Base-by-base conservation (phyloP, 1,139 yeast species). In the Wickerhamomyces sp. region DNA sequence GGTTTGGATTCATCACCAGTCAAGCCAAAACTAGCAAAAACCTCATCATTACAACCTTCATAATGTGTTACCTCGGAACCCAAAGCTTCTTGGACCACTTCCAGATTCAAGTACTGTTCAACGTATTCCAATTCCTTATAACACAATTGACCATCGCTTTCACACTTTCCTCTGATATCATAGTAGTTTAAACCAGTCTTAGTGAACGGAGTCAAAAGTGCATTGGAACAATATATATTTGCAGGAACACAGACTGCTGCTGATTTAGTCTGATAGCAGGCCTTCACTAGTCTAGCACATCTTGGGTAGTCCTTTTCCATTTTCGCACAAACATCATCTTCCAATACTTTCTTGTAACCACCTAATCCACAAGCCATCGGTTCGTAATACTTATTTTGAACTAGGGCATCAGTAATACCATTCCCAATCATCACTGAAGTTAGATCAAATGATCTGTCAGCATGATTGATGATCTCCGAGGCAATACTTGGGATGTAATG, bases 321-420 rank as follows among this genome's bases (percentile, higher is more conserved):
- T 40, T 64, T 63, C 29, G 71, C 73, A 66, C 96, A 87, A 35
- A 74, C 75, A 34, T 79, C 81, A 46, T 81, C 83, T 7, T 71
- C 59, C 45, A 86, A 69, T 7, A 87, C 81, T 34, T 86, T 73
- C 32, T 79, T 78, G 62, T 82, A 80, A 1, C 95, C 95, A 47
- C 93, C 93, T 59, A 76, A 66, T 41, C 93, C 93, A 64, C 95
- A 87, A 2, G 84, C 91, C 94, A 86, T 86, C 54, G 91, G 91
- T 59, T 78, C 79, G 64, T 85, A 85, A 61, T 76, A 76, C 46
- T 74, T 78, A 58, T 79, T 76, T 65, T 87, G 95, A 46, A 79
- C 69, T 51, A 81, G 72, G 2, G 93, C 75, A 61, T 87, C 94
- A 27, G 94, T 85, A 53, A 86, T 76, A 46, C 95, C 95, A 65